These are phyloP conservation scores for Linum lewisii DNA, from an alignment of 345 rosid species.

Conservation along the genomic window DNA sequence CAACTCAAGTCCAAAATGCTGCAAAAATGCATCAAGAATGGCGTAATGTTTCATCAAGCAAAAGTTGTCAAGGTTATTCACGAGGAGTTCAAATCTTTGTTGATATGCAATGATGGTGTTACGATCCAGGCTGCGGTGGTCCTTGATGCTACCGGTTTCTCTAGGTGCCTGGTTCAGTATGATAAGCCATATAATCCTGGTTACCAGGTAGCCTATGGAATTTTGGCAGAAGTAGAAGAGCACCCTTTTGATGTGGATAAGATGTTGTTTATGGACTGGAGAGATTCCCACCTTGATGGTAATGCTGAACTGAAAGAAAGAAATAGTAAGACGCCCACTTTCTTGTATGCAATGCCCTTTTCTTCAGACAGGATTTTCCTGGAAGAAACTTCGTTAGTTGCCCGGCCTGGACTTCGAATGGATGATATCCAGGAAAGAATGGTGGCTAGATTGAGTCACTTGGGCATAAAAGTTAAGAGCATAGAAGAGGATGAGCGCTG, in stretches of 20 bases:
- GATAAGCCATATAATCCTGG: constrained; percentile 96
- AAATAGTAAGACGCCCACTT: constrained; percentile 72
- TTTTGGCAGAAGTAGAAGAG: constrained; percentile 86
- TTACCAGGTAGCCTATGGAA: constrained; percentile 92
- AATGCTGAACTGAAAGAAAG: constrained; percentile 38
- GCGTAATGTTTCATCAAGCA: constrained; percentile 87
- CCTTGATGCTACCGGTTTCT: constrained; percentile 96
- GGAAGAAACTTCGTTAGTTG: constrained; percentile 89
- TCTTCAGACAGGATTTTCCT: constrained; percentile 69
- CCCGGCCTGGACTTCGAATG: constrained; percentile 77
- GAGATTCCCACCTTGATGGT: constrained; percentile 64
- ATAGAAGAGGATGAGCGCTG: constrained; percentile 90
- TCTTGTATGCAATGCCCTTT: constrained; percentile 93
- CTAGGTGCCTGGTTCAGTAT: constrained; percentile 86
- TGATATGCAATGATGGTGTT: constrained; percentile 79
- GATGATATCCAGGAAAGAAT: constrained; percentile 89
- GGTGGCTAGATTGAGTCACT: constrained; percentile 83
- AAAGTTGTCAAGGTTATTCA: constrained; percentile 82
- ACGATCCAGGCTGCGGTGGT: constrained; percentile 75
- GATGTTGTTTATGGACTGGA: constrained; percentile 99
- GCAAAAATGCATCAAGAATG: constrained; percentile 69
- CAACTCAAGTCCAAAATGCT: constrained; percentile 90
- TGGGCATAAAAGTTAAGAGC: constrained; percentile 68
- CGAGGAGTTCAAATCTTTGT: constrained; percentile 66
- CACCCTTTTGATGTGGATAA: constrained; percentile 90